Evolutionary conservation across 768 basidiomycete species (phyloP).

Genomic region (Boletus reticulatus): DNA sequence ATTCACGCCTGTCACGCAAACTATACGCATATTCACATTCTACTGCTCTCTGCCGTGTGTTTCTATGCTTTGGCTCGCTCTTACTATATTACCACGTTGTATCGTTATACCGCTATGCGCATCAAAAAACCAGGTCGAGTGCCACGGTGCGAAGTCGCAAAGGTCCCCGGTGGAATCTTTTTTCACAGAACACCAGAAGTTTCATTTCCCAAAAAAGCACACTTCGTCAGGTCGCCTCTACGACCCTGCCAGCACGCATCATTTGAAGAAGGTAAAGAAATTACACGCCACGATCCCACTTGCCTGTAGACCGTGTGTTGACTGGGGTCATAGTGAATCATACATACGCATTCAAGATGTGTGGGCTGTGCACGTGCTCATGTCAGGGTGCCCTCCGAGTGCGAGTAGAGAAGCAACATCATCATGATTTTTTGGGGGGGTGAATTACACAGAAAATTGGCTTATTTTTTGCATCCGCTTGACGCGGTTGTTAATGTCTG

Average conservation of each 20-base stretch:
- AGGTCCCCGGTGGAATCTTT: not conserved
- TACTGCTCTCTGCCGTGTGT: conserved; percentile 12
- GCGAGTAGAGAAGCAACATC: too few relatives aligned
- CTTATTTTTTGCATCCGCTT: conserved; percentile 69
- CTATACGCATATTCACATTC: conserved; percentile 19
- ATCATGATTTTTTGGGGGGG: too few relatives aligned
- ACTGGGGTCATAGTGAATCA: conserved; percentile 1
- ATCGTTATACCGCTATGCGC: conserved; percentile 14
- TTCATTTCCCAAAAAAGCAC: conserved; percentile 12
- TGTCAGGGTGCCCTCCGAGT: not conserved
- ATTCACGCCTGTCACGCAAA: conserved; percentile 14
- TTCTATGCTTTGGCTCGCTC: conserved; percentile 9
- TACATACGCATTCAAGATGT: not conserved
- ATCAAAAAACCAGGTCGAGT: not conserved
- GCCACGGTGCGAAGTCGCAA: not conserved
- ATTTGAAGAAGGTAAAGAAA: not conserved
- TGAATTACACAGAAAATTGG: conserved; percentile 30
- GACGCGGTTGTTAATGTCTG: conserved; percentile 59
- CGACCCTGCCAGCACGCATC: conserved; percentile 17
- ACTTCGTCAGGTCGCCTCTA: not conserved
- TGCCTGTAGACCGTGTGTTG: not conserved
- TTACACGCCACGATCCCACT: not conserved
- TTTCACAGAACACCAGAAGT: conserved; percentile 3
- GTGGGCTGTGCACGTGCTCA: not conserved
- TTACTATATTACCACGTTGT: conserved; percentile 22